These are phyloP conservation scores for Fusarium nelsonii DNA, from an alignment of 2,329 filamentous ascomycete genomes.

Conservation along the genomic window DNA sequence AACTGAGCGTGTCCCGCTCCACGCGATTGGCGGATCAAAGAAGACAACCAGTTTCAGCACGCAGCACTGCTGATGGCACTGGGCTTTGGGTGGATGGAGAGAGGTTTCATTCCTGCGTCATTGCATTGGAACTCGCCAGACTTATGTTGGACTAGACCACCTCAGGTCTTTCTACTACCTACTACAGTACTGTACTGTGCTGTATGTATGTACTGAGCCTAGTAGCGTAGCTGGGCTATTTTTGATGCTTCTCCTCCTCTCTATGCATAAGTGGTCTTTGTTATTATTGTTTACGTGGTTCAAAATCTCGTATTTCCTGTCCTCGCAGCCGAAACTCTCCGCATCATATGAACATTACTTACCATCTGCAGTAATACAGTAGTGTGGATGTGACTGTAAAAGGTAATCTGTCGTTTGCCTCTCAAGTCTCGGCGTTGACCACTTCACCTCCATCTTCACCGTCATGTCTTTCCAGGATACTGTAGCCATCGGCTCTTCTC, in stretches of 20 bases:
- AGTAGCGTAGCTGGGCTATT: not conserved
- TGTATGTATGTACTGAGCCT: too few relatives aligned
- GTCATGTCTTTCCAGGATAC: constrained; percentile 14
- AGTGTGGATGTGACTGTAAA: not conserved
- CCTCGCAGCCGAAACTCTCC: not conserved
- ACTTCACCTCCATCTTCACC: constrained; percentile 4
- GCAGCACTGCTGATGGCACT: constrained; percentile 23
- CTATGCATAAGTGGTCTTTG: constrained; percentile 24
- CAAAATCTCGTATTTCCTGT: constrained; percentile 16
- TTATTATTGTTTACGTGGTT: constrained; percentile 23
- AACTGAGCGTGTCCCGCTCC: not conserved
- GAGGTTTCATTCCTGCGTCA: constrained; percentile 45
- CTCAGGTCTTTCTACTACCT: too few relatives aligned
- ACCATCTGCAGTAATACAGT: too few relatives aligned
- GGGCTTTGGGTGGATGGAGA: constrained; percentile 31
- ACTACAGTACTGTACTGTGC: too few relatives aligned
- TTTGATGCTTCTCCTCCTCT: not conserved
- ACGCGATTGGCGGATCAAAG: constrained; percentile 32
- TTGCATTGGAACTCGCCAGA: constrained; percentile 32
- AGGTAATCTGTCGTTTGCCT: not conserved
- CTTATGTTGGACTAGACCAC: constrained; percentile 2
- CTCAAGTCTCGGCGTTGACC: not conserved
- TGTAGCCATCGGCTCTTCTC: constrained; percentile 17
- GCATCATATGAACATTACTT: constrained; percentile 8
- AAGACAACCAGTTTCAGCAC: constrained; percentile 34